Evolutionary conservation across 768 basidiomycete genomes (phyloP), one percentile per base, ranked within the genome.

Genomic region (Dictyophora rubrovolvata): DNA sequence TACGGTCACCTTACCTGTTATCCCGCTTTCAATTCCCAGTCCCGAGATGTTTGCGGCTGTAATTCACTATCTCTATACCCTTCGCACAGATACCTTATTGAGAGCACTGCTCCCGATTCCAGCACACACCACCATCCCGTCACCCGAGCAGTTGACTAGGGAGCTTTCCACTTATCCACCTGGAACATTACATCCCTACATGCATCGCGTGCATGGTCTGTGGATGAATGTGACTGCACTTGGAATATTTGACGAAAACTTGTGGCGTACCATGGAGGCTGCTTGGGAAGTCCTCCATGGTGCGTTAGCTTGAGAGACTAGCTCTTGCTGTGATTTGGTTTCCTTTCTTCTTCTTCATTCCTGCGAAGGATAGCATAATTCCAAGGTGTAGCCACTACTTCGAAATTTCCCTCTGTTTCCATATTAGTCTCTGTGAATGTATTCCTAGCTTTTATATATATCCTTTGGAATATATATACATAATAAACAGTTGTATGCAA

Each of bases 161-260:
- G 62, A 66, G 21, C 63, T 80, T 6, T 75, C 74, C 2, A 77
- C 73, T 22, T 80, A 72, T 65, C 14, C 55, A 65, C 47, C 35
- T 65, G 23, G 61, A 16, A 53, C 65, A 21, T 68, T 73, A 59
- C 59, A 70, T 17, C 66, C 68, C 8, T 66, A 70, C 35, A 63
- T 71, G 5, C 69, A 73, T 54, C 71, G 67, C 36, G 77, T 88
- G 37, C 78, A 83, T 58, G 87, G 84, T 7, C 68, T 89, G 34
- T 91, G 87, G 86, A 75, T 79, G 60, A 89, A 90, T 66, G 79
- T 78, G 2, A 83, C 81, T 60, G 79, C 79, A 20, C 74, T 91
- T n/a, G 87, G 87, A 2, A 69, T 89, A 1, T 79, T 77, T 54
- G 84, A 89, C 63, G 76, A 79, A 35, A 73, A 73, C 20, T 71